Evolutionary conservation across 2,329 filamentous ascomycete species (phyloP).

Genomic region (Nectriaceae sp.): DNA sequence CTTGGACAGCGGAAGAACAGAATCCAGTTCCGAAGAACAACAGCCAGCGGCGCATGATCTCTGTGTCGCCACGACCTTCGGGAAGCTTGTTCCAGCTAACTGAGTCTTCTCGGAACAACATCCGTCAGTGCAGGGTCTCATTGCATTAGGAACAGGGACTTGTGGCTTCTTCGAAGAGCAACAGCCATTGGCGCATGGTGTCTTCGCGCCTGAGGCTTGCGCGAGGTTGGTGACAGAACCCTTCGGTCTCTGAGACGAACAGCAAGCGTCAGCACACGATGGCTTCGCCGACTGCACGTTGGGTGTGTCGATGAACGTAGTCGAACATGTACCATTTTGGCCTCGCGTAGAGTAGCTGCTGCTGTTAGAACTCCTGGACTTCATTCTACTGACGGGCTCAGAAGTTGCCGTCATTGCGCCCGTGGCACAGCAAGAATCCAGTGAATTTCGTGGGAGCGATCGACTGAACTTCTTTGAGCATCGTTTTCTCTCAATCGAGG

Average conservation of each 20-base stretch:
- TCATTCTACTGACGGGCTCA: too few relatives aligned
- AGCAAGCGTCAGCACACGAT: too few relatives aligned
- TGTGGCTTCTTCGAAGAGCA: background rate
- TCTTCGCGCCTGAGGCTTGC: background rate
- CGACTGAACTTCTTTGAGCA: constrained; percentile 22
- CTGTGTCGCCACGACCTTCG: background rate
- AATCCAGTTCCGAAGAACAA: background rate
- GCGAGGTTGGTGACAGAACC: background rate
- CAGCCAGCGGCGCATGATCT: constrained; percentile 2
- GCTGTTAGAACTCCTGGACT: too few relatives aligned
- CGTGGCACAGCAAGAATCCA: constrained; percentile 29
- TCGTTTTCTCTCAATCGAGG: constrained; percentile 27
- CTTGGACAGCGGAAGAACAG: background rate
- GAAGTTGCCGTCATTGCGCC: constrained; percentile 16
- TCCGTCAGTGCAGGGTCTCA: constrained; percentile 3
- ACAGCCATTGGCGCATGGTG: background rate
- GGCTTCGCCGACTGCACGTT: too few relatives aligned
- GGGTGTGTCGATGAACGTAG: too few relatives aligned
- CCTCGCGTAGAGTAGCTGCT: constrained; percentile 4
- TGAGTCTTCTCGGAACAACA: background rate
- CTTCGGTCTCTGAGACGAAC: too few relatives aligned
- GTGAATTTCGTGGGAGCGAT: constrained; percentile 20
- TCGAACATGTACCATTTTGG: too few relatives aligned
- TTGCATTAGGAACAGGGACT: constrained; percentile 2
- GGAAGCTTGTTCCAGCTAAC: constrained; percentile 9